Conservation (phyloP, 1,284 basidiomycete species). For the Lentinus polychrous region DNA sequence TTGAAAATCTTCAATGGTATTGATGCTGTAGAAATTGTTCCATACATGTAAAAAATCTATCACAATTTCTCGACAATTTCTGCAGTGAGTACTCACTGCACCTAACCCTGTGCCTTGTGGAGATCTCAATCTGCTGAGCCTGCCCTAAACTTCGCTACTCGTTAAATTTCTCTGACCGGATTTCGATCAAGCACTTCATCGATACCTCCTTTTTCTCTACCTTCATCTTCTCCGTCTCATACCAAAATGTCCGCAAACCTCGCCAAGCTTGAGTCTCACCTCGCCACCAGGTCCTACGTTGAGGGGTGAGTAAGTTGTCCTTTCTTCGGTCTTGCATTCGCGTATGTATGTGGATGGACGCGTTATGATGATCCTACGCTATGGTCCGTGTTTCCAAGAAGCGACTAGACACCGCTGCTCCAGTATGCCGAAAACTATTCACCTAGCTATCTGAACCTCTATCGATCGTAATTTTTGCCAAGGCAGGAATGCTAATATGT, state of each 20-base stretch:
- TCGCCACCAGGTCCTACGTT: conserved; percentile 81
- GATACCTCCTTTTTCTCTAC: background rate
- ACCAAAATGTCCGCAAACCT: conserved; percentile 66
- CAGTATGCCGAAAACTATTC: conserved; percentile 68
- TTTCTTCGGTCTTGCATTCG: conserved; percentile 3
- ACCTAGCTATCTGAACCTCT: conserved; percentile 81
- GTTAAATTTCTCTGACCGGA: no score
- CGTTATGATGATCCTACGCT: conserved; percentile 72
- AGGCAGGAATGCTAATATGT: conserved; percentile 10
- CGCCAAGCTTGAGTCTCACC: conserved; percentile 77
- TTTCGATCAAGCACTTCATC: no score
- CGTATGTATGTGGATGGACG: background rate
- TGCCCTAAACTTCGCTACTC: no score
- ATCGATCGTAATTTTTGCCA: conserved; percentile 11
- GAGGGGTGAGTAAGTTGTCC: conserved; percentile 69
- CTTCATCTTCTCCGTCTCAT: background rate
- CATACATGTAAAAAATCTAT: no score
- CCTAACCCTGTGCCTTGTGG: no score
- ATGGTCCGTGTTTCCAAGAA: conserved; percentile 99
- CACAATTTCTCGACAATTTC: no score
- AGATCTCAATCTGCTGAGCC: background rate
- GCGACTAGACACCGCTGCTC: conserved; percentile 94
- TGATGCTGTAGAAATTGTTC: no score
- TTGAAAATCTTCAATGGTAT: no score
- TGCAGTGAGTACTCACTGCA: no score